phyloP scores from a whole-genome alignment of 164 flowering plant genomes.

The Piper betle region DNA sequence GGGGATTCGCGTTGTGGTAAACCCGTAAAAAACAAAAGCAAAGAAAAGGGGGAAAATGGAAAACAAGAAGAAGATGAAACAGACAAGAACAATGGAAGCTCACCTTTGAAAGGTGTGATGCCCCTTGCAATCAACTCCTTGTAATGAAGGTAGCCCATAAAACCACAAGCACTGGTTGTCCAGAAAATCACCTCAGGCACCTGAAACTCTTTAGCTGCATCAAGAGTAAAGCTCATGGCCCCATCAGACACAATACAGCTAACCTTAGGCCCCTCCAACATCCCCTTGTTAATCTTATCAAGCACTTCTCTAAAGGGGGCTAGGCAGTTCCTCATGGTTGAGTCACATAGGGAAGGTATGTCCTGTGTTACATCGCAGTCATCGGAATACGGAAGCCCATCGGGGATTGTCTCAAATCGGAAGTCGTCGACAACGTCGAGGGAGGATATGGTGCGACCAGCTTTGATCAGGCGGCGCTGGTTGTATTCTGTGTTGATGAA shows the following conservation, averaged over 20 bases:
- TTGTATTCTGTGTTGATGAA: conserved; percentile 58
- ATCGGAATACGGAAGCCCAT: conserved; percentile 43
- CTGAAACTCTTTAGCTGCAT: conserved; percentile 28
- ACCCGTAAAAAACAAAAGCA: too few species aligned
- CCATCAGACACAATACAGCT: conserved; percentile 35
- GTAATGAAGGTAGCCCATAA: conserved; percentile 19
- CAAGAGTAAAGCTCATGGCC: conserved; percentile 24
- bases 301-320: conserved; percentile 21
- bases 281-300: conserved; percentile 9
- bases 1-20: too few species aligned
- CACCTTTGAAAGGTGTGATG: conserved; percentile 42
- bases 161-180: conserved; percentile 29
- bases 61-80: too few species aligned
- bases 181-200: conserved; percentile 27
- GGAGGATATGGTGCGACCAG: conserved; percentile 23
- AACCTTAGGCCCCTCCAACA: conserved; percentile 20
- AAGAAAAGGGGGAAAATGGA: too few species aligned
- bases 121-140: conserved; percentile 21
- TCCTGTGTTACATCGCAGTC: conserved; percentile 35
- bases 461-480: conserved; percentile 29
- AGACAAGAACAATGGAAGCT: background rate
- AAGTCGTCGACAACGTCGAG: conserved; percentile 25
- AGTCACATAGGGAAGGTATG: conserved; percentile 24
- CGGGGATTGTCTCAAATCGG: conserved; percentile 44
- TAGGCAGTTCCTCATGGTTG: conserved; percentile 17